phyloP scores from a whole-genome alignment of 1,284 basidiomycete genomes.

The Leccinum subrobustum region DNA sequence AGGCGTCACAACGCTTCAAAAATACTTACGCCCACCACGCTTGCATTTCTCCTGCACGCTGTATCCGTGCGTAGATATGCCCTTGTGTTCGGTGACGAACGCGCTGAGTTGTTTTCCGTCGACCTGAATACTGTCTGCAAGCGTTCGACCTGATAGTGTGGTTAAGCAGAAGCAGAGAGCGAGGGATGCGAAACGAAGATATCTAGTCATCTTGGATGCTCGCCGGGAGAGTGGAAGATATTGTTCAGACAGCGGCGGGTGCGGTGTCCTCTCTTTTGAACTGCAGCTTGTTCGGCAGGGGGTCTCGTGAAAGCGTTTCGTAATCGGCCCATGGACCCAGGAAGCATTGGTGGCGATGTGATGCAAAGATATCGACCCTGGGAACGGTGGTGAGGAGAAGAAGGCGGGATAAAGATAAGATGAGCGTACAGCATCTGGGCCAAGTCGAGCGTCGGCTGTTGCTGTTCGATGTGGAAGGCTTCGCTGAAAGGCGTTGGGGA shows the following conservation, averaged over 20 bases:
- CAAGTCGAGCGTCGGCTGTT: no score
- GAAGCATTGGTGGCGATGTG: constrained; percentile 73
- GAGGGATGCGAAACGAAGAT: constrained; percentile 8
- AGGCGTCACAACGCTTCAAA: constrained; percentile 21
- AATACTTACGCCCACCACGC: constrained; percentile 15
- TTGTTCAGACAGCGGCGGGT: constrained; percentile 43
- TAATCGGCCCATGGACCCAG: constrained; percentile 60
- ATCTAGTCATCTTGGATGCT: constrained; percentile 15
- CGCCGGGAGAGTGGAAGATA: not conserved
- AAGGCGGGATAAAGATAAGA: constrained; percentile 1
- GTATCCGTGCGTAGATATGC: not conserved
- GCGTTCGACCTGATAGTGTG: constrained; percentile 1
- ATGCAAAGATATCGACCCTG: constrained; percentile 71
- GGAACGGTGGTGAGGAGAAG: constrained; percentile 14
- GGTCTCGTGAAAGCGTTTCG: constrained; percentile 55
- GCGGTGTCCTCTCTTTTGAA: not conserved
- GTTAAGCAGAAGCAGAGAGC: constrained; percentile 13
- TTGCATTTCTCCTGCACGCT: constrained; percentile 18
- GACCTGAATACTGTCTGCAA: not conserved
- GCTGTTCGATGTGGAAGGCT: no score
- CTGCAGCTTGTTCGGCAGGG: constrained; percentile 14
- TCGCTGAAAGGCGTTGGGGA: no score
- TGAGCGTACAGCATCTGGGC: no score
- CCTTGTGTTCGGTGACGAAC: constrained; percentile 2
- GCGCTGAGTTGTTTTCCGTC: constrained; percentile 5